A percentile compares a stretch with the other conserved stretches of the same genome.
phyloP scores from a whole-genome alignment of 2,329 filamentous ascomycete genomes.

The Didymella keratinophila region DNA sequence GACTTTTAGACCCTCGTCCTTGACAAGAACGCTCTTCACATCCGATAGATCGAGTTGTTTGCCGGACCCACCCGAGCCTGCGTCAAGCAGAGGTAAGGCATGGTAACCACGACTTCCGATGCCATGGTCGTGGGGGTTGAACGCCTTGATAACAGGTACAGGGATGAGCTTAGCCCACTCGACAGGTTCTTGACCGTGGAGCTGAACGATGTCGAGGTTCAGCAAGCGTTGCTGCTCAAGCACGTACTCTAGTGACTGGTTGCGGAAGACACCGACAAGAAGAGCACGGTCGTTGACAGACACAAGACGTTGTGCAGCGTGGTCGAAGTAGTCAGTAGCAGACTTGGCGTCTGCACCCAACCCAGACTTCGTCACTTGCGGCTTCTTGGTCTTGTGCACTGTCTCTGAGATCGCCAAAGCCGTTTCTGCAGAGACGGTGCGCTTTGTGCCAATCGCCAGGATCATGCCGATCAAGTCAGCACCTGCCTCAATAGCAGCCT shows the following conservation, averaged over 20 bases:
- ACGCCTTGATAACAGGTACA: conserved; percentile 88
- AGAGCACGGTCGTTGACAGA: conserved; percentile 69
- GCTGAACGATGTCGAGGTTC: conserved; percentile 85
- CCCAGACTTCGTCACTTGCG: conserved; percentile 29
- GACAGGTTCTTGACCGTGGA: conserved; percentile 89
- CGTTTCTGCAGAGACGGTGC: conserved; percentile 79
- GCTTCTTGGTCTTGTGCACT: conserved; percentile 67
- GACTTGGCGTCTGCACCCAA: conserved; percentile 40
- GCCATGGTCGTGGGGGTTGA: conserved; percentile 77
- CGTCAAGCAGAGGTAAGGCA: conserved; percentile 82
- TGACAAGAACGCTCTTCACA: conserved; percentile 71
- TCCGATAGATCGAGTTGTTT: conserved; percentile 75
- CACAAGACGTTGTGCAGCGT: conserved; percentile 57
- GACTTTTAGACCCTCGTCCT: conserved; percentile 74
- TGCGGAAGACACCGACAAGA: conserved; percentile 91
- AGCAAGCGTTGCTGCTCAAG: conserved; percentile 79
- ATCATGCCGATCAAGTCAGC: conserved; percentile 96
- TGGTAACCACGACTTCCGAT: conserved; percentile 82
- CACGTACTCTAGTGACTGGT: conserved; percentile 85
- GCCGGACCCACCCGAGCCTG: conserved; percentile 82
- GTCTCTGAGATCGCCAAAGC: conserved; percentile 81
- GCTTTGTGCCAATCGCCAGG: conserved; percentile 79
- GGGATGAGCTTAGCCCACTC: conserved; percentile 92
- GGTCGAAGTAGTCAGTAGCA: conserved; percentile 75
- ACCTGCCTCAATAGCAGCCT: conserved; percentile 80